phyloP scores from a whole-genome alignment of 2,329 filamentous ascomycete species.

The Exophiala viscosa region DNA sequence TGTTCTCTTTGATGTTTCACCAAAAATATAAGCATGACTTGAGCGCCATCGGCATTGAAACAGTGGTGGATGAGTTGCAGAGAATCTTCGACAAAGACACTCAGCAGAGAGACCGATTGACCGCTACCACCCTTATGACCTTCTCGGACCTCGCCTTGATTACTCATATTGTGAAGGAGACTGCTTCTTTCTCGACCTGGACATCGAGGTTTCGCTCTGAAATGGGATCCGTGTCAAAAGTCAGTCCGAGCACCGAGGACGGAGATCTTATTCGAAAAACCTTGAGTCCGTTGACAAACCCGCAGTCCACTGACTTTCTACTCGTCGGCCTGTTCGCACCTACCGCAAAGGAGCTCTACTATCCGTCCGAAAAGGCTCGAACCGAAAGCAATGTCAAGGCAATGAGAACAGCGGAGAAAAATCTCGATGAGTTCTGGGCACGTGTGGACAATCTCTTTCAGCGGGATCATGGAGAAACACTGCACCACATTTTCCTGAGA shows the following conservation, averaged over 20 bases:
- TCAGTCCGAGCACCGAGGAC: not conserved
- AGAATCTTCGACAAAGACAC: constrained; percentile 1
- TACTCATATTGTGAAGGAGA: constrained; percentile 43
- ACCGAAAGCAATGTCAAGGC: constrained; percentile 45
- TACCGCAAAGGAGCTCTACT: constrained; percentile 40
- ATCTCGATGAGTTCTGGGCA: constrained; percentile 49
- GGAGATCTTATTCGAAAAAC: not conserved
- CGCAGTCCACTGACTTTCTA: not conserved
- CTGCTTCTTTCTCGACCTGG: constrained; percentile 49
- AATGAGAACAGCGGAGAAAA: constrained; percentile 46
- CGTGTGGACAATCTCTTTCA: constrained; percentile 31
- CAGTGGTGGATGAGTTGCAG: not conserved
- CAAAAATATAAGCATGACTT: no score
- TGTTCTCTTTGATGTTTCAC: no score
- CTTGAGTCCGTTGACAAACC: not conserved
- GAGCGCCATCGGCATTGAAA: no score
- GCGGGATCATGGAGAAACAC: constrained; percentile 3
- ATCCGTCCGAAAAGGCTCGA: constrained; percentile 47
- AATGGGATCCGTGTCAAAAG: constrained; percentile 23
- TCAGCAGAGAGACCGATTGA: not conserved
- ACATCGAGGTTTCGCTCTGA: constrained; percentile 38
- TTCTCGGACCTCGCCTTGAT: constrained; percentile 49
- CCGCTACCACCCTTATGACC: constrained; percentile 4
- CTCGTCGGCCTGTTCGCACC: constrained; percentile 2
- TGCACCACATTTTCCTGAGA: constrained; percentile 6